Evolutionary conservation across 768 basidiomycete species (phyloP).

Genomic region (Mycena olivaceomarginata): DNA sequence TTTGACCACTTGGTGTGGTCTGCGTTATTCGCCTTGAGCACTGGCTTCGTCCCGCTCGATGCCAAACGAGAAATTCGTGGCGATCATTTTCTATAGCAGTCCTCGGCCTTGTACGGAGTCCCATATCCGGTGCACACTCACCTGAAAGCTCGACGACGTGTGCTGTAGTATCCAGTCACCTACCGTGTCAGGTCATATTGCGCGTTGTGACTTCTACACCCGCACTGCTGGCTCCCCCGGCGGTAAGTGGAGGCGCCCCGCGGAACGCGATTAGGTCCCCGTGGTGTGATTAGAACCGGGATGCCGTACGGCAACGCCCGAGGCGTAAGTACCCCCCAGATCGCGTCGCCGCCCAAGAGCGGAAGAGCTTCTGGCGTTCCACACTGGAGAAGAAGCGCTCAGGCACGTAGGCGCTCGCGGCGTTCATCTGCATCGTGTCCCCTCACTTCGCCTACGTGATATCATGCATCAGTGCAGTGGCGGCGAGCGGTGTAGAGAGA

Average conservation of each 20-base stretch:
- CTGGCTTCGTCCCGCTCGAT: constrained; percentile 85
- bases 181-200: constrained; percentile 88
- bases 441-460: constrained; percentile 79
- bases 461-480: neutral
- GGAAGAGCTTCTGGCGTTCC: constrained; percentile 93
- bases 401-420: constrained; percentile 87
- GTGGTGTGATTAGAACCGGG: constrained; percentile 74
- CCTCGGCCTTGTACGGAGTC: neutral
- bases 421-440: constrained; percentile 93
- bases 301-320: constrained; percentile 91
- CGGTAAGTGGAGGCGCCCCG: constrained; percentile 26
- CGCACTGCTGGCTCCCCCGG: constrained; percentile 44
- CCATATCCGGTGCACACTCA: constrained; percentile 50
- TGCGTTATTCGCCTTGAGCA: constrained; percentile 73
- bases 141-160: constrained; percentile 90
- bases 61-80: constrained; percentile 91
- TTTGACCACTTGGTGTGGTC: constrained; percentile 95
- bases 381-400: constrained; percentile 93
- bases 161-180: constrained; percentile 88
- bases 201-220: constrained; percentile 47
- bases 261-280: constrained; percentile 92
- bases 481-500: neutral
- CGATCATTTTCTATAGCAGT: constrained; percentile 82
- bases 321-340: constrained; percentile 92
- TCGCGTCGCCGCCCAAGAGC: constrained; percentile 91